Base-by-base conservation (phyloP, 306 rosid genomes). In the Glycine latifolia region DNA sequence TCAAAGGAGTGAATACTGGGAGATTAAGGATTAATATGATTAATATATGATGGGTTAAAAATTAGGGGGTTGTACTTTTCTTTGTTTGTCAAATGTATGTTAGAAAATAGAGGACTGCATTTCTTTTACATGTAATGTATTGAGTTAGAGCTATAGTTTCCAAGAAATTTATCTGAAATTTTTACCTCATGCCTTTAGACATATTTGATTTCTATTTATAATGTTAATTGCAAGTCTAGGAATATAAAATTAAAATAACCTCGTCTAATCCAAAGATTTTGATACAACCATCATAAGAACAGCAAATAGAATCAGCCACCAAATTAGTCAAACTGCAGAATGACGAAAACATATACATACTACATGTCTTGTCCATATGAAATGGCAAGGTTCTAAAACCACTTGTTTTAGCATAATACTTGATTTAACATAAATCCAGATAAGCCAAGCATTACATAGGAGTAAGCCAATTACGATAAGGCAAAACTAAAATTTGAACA, bases 21-120 rank as follows among this genome's bases (percentile, higher is more conserved):
- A 10, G 6, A 50, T 33, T 14, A 61, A 47, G 10, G 66, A n/a
- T 14, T 47, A 4, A 37, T 37, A 89, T 91, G 1, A 92, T 92
- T 5, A 89, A 89, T 87, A 62, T 60, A 53, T 35, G 13, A 63
- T 1, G 8, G 3, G 2, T 61, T 41, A 26, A 17, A 31, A 50
- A 69, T 71, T 10, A 17, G 56, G 46, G n/a, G 46, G 6, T 49
- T 78, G 12, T 60, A 55, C 7, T 60, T 55, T 58, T 14, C 7
- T 15, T 20, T 84, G 10, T 61, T 12, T 75, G 53, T 68, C 11
- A 58, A 75, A 58, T 69, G 72, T 62, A 62, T 47, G 75, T 39
- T 73, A 58, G 13, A 69, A 61, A 75, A 33, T 17, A 31, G 5
- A 55, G 49, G 61, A 35, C 0, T 72, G 66, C 13, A 55, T 81